These are phyloP conservation scores for Grosmannia serpens DNA, from an alignment of 2,329 filamentous ascomycete genomes.

Conservation along the genomic window DNA sequence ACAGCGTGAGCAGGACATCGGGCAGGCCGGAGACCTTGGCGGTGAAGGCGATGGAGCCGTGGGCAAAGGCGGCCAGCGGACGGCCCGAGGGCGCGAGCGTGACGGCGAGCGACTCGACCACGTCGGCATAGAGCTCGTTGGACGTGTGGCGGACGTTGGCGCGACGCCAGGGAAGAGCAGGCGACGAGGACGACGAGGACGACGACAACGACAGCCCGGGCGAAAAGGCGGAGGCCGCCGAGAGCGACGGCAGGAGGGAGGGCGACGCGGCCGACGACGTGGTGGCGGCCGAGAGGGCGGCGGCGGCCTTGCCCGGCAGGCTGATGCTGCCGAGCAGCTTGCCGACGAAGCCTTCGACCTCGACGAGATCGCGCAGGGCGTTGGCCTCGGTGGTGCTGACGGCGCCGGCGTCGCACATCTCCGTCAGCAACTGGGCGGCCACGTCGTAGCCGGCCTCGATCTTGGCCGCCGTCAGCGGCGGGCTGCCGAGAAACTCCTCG, in stretches of 20 bases:
- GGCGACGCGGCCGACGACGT: neutral
- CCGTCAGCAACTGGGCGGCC: constrained; percentile 79
- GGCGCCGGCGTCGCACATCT: constrained; percentile 94
- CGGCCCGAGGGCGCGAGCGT: constrained; percentile 85
- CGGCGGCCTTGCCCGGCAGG: constrained; percentile 49
- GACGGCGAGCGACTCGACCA: constrained; percentile 80
- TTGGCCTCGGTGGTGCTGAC: constrained; percentile 86
- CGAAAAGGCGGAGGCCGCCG: neutral
- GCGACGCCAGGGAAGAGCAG: constrained; percentile 72
- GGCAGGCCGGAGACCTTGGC: constrained; percentile 91
- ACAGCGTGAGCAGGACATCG: constrained; percentile 72
- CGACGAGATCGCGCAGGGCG: constrained; percentile 79
- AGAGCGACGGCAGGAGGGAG: neutral
- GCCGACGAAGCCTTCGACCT: constrained; percentile 81
- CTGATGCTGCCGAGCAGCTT: constrained; percentile 82
- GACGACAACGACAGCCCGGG: constrained; percentile 18
- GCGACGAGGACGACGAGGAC: constrained; percentile 27
- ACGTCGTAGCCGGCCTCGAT: constrained; percentile 89
- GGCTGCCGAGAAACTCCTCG: constrained; percentile 87
- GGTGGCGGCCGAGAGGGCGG: neutral
- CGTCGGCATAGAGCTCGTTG: constrained; percentile 93
- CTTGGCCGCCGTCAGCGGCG: constrained; percentile 70
- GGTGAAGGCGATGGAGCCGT: constrained; percentile 90
- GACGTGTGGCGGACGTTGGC: constrained; percentile 91
- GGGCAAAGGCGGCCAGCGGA: constrained; percentile 73